Conservation (phyloP, 129 eudicot species). For the Tanacetum coccineum region DNA sequence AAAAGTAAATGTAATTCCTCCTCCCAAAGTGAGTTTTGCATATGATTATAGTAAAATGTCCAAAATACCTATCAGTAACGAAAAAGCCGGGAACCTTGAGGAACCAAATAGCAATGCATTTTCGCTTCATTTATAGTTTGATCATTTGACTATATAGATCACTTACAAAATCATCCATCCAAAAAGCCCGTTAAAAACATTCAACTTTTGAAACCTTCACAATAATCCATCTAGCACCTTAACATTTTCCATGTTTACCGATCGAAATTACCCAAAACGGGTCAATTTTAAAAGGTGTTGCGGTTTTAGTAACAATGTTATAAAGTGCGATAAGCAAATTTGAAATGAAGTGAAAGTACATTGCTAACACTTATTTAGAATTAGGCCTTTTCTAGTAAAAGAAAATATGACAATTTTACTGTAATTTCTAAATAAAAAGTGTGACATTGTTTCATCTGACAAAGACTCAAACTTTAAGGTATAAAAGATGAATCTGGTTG, state of each 20-base stretch:
- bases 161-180: neutral
- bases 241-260: neutral
- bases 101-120: neutral
- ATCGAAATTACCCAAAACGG: neutral
- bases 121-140: neutral
- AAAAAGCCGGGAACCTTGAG: no score
- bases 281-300: neutral
- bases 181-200: neutral
- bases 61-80: no score
- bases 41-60: no score
- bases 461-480: slow-evolving; percentile 5
- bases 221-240: neutral
- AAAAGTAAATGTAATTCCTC: no score
- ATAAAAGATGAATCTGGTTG: slow-evolving; percentile 3
- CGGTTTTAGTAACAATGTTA: slow-evolving; percentile 1
- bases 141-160: neutral
- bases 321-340: neutral
- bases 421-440: neutral
- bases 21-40: no score
- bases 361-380: neutral
- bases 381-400: no score
- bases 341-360: neutral
- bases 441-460: neutral
- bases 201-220: no score
- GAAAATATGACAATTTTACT: no score